Evolutionary conservation across 495 filamentous ascomycete genomes (phyloP), one percentile per base, ranked within the genome.

Genomic region (Pseudoneurospora amorphoporcata): DNA sequence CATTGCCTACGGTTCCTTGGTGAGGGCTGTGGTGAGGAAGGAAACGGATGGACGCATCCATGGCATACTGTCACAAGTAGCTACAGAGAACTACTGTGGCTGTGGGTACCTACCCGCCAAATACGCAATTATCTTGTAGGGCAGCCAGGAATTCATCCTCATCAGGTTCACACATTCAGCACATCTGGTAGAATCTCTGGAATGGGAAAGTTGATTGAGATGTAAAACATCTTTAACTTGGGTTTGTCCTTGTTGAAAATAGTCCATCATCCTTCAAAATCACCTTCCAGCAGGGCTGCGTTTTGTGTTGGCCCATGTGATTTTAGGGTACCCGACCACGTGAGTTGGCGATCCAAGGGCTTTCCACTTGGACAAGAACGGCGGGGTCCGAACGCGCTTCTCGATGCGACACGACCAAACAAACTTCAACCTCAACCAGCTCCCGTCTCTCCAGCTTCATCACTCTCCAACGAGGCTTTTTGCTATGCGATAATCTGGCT

Each of bases 1-100:
- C 78, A 65, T 80, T 80, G 78, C 77, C 76, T 71, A 75, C 76
- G 75, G 35, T 73, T 74, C 70, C 71, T 77, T 32, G 2, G 53
- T 58, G 14, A 37, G 39, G 71, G 40, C 70, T 72, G 78, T 77
- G 76, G 76, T 74, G 69, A 80, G 71, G 76, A 77, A 77, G 76
- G 72, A 73, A 43, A 2, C 35, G 35, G 35, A 37, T 37, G 35
- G 35, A 5, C 5, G 35, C 35, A n/a, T n/a, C n/a, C n/a, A n/a
- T n/a, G n/a, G n/a, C n/a, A n/a, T n/a, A n/a, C n/a, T n/a, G n/a
- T n/a, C n/a, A n/a, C n/a, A n/a, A 37, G 35, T 37, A 5, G 35
- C 35, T 37, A 37, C 45, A 47, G 9, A 1, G n/a, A 47, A 23
- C 10, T 47, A 0, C n/a, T 47, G 0, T 19, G 3, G 2, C n/a